A percentile compares a stretch with the other conserved stretches of the same genome.
Evolutionary conservation across 768 basidiomycete species (phyloP).

Genomic region (Rhodotorula taiwanensis): DNA sequence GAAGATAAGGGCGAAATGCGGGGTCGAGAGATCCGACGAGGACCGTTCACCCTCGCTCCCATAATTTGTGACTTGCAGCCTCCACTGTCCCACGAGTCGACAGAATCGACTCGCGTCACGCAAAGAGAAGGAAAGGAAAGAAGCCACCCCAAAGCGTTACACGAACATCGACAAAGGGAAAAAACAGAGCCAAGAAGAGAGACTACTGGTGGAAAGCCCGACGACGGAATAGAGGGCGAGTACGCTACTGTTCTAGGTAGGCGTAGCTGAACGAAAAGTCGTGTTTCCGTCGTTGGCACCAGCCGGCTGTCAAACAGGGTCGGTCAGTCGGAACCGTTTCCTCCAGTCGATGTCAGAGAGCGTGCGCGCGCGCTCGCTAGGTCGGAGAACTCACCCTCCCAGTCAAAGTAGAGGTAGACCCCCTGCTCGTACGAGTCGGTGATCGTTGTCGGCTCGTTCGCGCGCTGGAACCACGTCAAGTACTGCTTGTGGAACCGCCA

Average conservation of each 20-base stretch:
- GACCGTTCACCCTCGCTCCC: too few species aligned
- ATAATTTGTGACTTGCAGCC: too few species aligned
- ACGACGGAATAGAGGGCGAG: too few species aligned
- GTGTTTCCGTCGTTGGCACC: slow-evolving; percentile 96
- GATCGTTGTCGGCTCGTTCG: slow-evolving; percentile 94
- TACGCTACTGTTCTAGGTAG: slow-evolving; percentile 14
- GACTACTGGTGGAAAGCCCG: too few species aligned
- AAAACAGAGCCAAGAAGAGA: too few species aligned
- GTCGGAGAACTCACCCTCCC: slow-evolving; percentile 54
- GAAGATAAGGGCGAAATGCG: too few species aligned
- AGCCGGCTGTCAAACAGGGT: slow-evolving; percentile 50
- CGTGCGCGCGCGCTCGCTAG: not conserved
- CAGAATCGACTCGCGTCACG: too few species aligned
- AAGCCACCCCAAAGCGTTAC: too few species aligned
- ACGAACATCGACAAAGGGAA: too few species aligned
- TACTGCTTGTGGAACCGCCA: slow-evolving; percentile 99
- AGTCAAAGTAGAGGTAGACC: slow-evolving; percentile 90
- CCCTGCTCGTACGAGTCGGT: slow-evolving; percentile 99
- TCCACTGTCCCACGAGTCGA: too few species aligned
- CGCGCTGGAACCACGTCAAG: slow-evolving; percentile 95
- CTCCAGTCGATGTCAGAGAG: not conserved
- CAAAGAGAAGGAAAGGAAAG: too few species aligned
- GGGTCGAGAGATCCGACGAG: too few species aligned
- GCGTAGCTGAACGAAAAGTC: slow-evolving; percentile 67
- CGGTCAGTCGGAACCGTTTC: not conserved